Conservation (phyloP, 1,284 basidiomycete genomes). For the Phenoliferia sp. region DNA sequence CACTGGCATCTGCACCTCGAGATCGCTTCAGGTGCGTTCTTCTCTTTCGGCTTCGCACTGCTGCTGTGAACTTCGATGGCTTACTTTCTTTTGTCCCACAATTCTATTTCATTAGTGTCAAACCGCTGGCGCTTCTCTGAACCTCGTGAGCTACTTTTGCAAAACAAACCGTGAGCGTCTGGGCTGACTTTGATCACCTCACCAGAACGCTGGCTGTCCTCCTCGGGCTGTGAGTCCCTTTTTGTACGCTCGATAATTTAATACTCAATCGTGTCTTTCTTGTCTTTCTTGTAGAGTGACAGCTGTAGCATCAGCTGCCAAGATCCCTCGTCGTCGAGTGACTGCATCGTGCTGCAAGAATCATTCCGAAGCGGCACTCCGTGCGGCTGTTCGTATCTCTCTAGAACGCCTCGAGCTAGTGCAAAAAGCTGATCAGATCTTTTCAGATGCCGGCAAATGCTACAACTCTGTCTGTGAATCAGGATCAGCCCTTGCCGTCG, state of each 20-base stretch:
- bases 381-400: conserved; percentile 55
- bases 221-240: conserved; percentile 27
- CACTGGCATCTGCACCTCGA: conserved; percentile 73
- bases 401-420: background rate
- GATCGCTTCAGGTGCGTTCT: conserved; percentile 68
- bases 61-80: too few species aligned
- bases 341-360: conserved; percentile 71
- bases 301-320: conserved; percentile 72
- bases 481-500: conserved; percentile 60
- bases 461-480: conserved; percentile 59
- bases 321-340: conserved; percentile 54
- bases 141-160: too few species aligned
- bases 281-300: background rate
- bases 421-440: background rate
- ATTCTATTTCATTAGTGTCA: too few species aligned
- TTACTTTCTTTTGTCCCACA: too few species aligned
- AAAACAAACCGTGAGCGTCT: too few species aligned
- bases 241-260: too few species aligned
- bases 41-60: too few species aligned
- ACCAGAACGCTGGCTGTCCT: conserved; percentile 59
- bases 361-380: conserved; percentile 76
- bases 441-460: conserved; percentile 60
- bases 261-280: too few species aligned
- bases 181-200: too few species aligned
- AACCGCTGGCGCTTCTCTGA: conserved; percentile 60